Conservation (phyloP, 495 filamentous ascomycete species). For the Hypoxylon rickii region DNA sequence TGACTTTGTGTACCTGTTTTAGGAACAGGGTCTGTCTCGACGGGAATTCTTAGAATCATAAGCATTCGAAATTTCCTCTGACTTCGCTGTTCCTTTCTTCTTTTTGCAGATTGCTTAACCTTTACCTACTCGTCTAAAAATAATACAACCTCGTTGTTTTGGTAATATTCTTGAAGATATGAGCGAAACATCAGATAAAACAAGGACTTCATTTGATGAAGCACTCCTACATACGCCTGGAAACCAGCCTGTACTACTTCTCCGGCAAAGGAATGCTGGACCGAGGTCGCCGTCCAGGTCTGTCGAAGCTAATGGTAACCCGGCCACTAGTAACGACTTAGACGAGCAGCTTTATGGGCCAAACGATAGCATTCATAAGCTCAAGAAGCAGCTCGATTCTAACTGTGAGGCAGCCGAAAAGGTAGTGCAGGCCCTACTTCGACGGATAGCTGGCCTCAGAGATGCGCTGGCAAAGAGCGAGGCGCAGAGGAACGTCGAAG, state of each 20-base stretch:
- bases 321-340: neutral
- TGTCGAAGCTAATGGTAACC: neutral
- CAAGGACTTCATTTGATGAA: neutral
- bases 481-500: neutral
- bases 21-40: neutral
- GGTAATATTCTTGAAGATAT: neutral
- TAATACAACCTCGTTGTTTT: neutral
- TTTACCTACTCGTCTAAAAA: neutral
- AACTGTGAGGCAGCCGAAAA: constrained; percentile 3
- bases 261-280: neutral
- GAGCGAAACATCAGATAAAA: neutral
- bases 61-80: neutral
- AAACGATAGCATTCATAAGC: neutral
- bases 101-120: neutral
- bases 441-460: neutral
- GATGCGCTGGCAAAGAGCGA: constrained; percentile 1
- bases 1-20: constrained; percentile 15
- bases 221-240: neutral
- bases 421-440: neutral
- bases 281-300: neutral
- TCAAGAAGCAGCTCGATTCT: neutral
- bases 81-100: neutral
- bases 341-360: neutral
- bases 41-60: neutral
- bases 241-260: neutral